These are phyloP conservation scores for Rhizopus delemar DNA, from an alignment of 371 early-diverging fungal species.

Conservation along the genomic window DNA sequence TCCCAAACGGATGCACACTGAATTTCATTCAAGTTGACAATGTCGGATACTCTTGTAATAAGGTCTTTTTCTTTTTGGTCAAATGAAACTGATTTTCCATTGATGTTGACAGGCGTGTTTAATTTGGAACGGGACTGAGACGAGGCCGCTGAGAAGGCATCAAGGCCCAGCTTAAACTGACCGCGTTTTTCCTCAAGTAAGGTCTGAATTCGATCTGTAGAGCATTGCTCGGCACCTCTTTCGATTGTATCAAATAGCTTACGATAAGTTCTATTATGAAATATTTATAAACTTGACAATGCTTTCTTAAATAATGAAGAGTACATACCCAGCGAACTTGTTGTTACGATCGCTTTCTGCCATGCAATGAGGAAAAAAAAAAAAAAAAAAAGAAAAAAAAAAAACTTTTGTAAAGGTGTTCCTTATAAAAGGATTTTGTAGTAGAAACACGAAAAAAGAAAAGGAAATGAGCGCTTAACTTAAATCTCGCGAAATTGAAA, in stretches of 20 bases:
- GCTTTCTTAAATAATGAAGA: too few relatives aligned
- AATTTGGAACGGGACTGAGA: conserved; percentile 38
- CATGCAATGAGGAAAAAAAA: too few relatives aligned
- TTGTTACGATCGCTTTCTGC: too few relatives aligned
- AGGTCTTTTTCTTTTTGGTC: conserved; percentile 41
- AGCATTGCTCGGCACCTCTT: conserved; percentile 45
- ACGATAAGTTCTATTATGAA: conserved; percentile 37
- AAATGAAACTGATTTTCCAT: conserved; percentile 40
- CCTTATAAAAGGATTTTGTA: too few relatives aligned
- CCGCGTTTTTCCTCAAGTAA: conserved; percentile 39
- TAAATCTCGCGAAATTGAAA: too few relatives aligned
- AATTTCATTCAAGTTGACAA: conserved; percentile 36
- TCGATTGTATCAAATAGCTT: conserved; percentile 48
- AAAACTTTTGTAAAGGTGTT: too few relatives aligned
- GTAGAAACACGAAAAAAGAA: too few relatives aligned
- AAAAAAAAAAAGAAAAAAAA: too few relatives aligned
- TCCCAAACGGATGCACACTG: conserved; percentile 40
- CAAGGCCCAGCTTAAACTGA: conserved; percentile 36
- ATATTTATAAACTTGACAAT: too few relatives aligned
- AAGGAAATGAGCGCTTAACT: too few relatives aligned
- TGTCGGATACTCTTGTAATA: conserved; percentile 30
- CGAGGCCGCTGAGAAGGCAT: conserved; percentile 35
- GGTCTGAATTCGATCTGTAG: conserved; percentile 48
- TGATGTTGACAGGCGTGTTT: conserved; percentile 23
- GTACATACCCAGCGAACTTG: too few relatives aligned